A percentile compares a stretch with the other conserved stretches of the same genome.
Evolutionary conservation across 2,329 filamentous ascomycete species (phyloP).

Genomic region (Fusarium globosum): DNA sequence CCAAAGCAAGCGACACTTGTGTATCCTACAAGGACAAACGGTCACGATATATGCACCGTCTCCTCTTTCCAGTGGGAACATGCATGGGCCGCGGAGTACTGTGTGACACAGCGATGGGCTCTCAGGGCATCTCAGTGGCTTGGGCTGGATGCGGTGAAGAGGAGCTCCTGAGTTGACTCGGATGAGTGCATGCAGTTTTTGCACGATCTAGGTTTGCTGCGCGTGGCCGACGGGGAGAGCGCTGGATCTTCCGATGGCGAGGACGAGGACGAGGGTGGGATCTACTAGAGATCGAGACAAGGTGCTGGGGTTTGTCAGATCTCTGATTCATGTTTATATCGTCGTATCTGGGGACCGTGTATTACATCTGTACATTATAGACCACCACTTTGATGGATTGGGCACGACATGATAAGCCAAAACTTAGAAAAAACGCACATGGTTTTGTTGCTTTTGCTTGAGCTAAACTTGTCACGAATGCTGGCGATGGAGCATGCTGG

Average conservation of each 20-base stretch:
- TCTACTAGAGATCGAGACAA: constrained; percentile 17
- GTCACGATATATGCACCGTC: constrained; percentile 8
- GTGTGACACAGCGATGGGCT: constrained; percentile 23
- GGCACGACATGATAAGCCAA: background rate
- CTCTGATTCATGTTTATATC: background rate
- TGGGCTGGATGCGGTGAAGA: constrained; percentile 34
- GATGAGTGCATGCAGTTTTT: constrained; percentile 25
- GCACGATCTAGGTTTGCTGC: constrained; percentile 21
- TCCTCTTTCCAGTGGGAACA: constrained; percentile 12
- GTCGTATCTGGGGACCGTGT: background rate
- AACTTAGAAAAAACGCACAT: background rate
- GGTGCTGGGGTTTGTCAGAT: constrained; percentile 7
- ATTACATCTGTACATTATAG: constrained; percentile 20
- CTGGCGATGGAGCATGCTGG: background rate
- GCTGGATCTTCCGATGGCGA: constrained; percentile 35
- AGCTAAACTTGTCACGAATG: background rate
- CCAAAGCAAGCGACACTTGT: constrained; percentile 40
- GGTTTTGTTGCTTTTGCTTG: background rate
- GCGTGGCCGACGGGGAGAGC: constrained; percentile 18
- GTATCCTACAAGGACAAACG: constrained; percentile 21
- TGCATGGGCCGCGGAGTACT: constrained; percentile 16
- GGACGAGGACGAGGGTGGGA: constrained; percentile 7
- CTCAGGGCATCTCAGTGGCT: background rate
- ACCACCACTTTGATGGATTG: background rate
- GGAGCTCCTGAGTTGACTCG: constrained; percentile 13